phyloP scores from a whole-genome alignment of 805 yeast species.

The Saccharomycopsis sp. region DNA sequence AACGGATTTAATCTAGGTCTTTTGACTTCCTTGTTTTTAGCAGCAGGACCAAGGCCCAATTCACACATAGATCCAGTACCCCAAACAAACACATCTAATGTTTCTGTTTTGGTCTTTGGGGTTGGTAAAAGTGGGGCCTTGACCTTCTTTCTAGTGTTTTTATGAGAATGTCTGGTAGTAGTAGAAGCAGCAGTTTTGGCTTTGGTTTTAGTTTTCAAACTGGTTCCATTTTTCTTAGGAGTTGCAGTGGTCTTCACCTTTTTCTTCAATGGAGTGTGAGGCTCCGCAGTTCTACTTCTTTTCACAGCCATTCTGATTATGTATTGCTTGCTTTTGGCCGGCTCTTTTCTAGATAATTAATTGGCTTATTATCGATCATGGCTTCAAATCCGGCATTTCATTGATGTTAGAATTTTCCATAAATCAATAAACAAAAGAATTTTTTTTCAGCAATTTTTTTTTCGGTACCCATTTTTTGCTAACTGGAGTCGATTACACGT shows the following conservation, averaged over 20 bases:
- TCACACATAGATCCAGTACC: constrained; percentile 98
- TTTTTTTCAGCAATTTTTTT: not conserved
- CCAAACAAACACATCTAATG: constrained; percentile 82
- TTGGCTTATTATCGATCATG: not conserved
- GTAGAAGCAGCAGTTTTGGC: not conserved
- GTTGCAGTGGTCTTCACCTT: not conserved
- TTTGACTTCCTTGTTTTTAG: constrained; percentile 86
- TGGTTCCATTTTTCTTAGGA: not conserved
- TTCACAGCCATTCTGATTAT: not conserved
- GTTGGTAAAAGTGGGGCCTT: constrained; percentile 44
- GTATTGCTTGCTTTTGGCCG: not conserved
- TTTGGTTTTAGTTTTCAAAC: not conserved
- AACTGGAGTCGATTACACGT: not conserved
- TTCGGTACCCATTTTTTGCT: not conserved
- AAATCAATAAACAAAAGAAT: not conserved
- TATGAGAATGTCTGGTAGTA: not conserved
- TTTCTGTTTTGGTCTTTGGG: constrained; percentile 48
- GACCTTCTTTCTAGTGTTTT: constrained; percentile 6
- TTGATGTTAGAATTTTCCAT: not conserved
- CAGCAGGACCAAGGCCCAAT: constrained; percentile 93
- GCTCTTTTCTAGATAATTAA: not conserved
- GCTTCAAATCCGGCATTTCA: not conserved
- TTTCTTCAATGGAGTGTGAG: not conserved
- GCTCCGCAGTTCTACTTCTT: not conserved
- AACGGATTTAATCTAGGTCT: constrained; percentile 89